A percentile compares a stretch with the other conserved stretches of the same genome.
Evolutionary conservation across 2,329 filamentous ascomycete species (phyloP).

Genomic region (Pseudocercospora musae): DNA sequence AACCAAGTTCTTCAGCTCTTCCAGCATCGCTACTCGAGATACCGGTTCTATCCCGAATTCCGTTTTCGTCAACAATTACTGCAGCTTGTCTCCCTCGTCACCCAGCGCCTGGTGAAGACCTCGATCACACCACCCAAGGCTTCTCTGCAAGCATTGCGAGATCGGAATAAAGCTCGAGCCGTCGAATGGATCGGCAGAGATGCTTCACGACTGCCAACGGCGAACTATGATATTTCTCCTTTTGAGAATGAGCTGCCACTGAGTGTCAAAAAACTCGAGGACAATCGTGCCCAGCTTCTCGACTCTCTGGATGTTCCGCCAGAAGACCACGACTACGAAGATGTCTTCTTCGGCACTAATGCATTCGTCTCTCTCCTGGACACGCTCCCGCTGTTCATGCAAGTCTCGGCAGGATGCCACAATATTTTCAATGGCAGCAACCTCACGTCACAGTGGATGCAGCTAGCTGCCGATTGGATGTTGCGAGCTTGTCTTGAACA

Average conservation of each 20-base stretch:
- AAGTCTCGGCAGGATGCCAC: conserved; percentile 43
- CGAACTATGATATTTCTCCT: conserved; percentile 1
- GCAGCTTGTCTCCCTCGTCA: conserved; percentile 46
- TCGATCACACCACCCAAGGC: conserved; percentile 38
- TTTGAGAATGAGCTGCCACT: conserved; percentile 21
- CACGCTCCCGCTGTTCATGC: conserved; percentile 49
- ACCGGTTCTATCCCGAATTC: conserved; percentile 38
- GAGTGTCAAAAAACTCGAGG: conserved; percentile 14
- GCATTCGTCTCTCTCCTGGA: conserved; percentile 37
- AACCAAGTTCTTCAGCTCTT: conserved; percentile 47
- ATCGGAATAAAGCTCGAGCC: conserved; percentile 37
- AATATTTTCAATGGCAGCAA: conserved; percentile 33
- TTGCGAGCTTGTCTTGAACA: conserved; percentile 51
- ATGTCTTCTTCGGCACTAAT: conserved; percentile 37
- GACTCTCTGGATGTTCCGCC: conserved; percentile 21
- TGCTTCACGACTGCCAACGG: conserved; percentile 21
- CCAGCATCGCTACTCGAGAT: conserved; percentile 38
- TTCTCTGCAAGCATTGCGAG: conserved; percentile 37
- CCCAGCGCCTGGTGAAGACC: conserved; percentile 40
- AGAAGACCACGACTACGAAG: conserved; percentile 25
- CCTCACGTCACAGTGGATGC: conserved; percentile 42
- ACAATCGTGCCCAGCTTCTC: conserved; percentile 27
- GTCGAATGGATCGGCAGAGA: conserved; percentile 25
- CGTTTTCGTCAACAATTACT: conserved; percentile 50
- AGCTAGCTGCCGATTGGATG: conserved; percentile 48